Conservation (phyloP, 1,284 basidiomycete species). For the Cutaneotrichosporon sp. region DNA sequence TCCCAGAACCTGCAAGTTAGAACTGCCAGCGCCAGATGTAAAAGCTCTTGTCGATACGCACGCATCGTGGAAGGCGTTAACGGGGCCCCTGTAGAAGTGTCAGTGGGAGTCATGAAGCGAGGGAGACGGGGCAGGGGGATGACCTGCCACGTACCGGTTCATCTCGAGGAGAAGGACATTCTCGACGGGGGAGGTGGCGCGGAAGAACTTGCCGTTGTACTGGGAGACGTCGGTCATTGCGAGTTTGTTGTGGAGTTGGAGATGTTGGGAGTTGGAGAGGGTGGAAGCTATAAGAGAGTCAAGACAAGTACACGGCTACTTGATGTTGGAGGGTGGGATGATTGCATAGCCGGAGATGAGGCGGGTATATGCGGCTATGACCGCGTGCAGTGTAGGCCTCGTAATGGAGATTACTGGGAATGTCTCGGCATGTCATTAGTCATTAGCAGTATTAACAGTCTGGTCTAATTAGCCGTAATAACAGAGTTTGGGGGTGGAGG, state of each 20-base stretch:
- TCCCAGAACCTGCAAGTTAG: constrained; percentile 65
- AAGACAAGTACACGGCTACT: background rate
- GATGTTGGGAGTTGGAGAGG: background rate
- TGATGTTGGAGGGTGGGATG: background rate
- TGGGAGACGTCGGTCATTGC: constrained; percentile 9
- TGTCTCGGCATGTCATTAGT: too few species aligned
- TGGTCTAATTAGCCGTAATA: too few species aligned
- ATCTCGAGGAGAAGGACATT: constrained; percentile 52
- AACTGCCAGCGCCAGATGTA: background rate
- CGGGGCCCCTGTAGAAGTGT: constrained; percentile 60
- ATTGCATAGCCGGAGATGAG: background rate
- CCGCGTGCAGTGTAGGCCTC: background rate
- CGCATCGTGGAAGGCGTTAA: constrained; percentile 73
- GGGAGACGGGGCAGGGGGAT: background rate
- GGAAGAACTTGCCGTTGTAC: constrained; percentile 38
- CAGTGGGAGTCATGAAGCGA: background rate
- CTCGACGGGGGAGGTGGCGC: constrained; percentile 25
- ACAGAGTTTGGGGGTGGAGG: too few species aligned
- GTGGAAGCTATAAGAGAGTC: background rate
- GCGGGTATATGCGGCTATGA: background rate
- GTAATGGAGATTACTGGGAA: background rate
- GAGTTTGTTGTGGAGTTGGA: background rate
- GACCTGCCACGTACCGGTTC: constrained; percentile 41
- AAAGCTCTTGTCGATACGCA: constrained; percentile 39
- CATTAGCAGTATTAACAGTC: background rate